phyloP scores from a whole-genome alignment of 352 stramenopile species.

The Phytopythium boreale region DNA sequence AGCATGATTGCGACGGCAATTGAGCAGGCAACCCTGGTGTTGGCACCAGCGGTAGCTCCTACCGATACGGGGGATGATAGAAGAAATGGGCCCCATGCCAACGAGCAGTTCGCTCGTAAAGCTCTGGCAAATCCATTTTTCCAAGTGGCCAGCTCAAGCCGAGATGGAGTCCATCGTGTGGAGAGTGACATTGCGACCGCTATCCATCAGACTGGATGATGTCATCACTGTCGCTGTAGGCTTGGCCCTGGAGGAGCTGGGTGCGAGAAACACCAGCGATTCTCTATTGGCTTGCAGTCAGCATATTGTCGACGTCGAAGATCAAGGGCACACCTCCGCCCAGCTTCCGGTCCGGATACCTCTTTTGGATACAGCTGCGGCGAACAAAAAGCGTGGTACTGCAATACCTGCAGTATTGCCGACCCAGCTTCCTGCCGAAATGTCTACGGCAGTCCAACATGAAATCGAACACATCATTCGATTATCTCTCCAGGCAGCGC shows the following conservation, averaged over 20 bases:
- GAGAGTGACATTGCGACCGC: neutral
- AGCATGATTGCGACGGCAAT: slow-evolving; percentile 39
- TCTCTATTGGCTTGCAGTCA: no score
- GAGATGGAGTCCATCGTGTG: neutral
- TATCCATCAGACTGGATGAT: neutral
- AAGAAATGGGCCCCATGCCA: neutral
- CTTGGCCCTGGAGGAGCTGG: neutral
- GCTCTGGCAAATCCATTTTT: neutral
- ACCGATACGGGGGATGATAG: neutral
- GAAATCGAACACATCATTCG: no score
- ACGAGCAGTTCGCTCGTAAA: neutral
- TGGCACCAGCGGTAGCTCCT: neutral
- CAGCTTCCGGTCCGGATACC: no score
- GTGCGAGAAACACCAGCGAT: neutral
- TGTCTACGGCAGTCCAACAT: no score
- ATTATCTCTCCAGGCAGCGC: no score
- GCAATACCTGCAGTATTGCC: no score
- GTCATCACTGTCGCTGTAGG: neutral
- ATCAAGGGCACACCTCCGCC: no score
- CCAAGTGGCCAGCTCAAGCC: neutral
- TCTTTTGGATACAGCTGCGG: no score
- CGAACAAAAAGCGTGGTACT: no score
- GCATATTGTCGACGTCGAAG: no score
- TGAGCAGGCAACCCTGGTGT: slow-evolving; percentile 16
- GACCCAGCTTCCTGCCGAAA: no score